phyloP scores from a whole-genome alignment of 2,329 filamentous ascomycete species.

The Sarocladiaceae sp. region DNA sequence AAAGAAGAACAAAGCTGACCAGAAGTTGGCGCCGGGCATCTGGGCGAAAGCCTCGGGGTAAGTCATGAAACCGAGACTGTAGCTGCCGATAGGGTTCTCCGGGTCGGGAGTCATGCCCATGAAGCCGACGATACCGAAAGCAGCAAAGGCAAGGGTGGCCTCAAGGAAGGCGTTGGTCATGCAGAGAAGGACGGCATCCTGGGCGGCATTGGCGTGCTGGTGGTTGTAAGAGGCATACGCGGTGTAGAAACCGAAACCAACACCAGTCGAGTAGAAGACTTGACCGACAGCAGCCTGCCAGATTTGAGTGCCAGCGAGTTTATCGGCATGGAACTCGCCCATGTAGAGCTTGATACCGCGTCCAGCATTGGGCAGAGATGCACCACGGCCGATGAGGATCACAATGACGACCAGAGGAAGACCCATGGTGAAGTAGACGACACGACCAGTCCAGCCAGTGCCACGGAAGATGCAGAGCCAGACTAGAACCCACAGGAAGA shows the following conservation, averaged over 20 bases:
- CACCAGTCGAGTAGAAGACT: slow-evolving; percentile 29
- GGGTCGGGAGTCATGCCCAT: slow-evolving; percentile 26
- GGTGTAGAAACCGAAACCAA: slow-evolving; percentile 52
- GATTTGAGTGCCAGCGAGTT: slow-evolving; percentile 30
- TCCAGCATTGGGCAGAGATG: slow-evolving; percentile 43
- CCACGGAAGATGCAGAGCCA: slow-evolving; percentile 52
- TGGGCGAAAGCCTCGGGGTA: slow-evolving; percentile 47
- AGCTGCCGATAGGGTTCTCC: slow-evolving; percentile 38
- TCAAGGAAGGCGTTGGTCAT: slow-evolving; percentile 49
- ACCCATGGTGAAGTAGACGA: slow-evolving; percentile 50
- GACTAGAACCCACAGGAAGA: slow-evolving; percentile 49
- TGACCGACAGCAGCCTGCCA: slow-evolving; percentile 53
- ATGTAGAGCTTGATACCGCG: slow-evolving; percentile 38
- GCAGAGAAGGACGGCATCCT: slow-evolving; percentile 51
- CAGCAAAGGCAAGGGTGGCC: slow-evolving; percentile 34
- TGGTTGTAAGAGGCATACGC: slow-evolving; percentile 52
- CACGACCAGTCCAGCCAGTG: slow-evolving; percentile 45
- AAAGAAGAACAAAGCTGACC: slow-evolving; percentile 49
- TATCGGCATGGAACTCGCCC: slow-evolving; percentile 32
- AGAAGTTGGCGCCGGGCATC: slow-evolving; percentile 53
- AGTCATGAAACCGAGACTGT: slow-evolving; percentile 50
- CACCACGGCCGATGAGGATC: slow-evolving; percentile 42
- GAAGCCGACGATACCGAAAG: slow-evolving; percentile 48
- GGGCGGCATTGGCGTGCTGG: slow-evolving; percentile 47
- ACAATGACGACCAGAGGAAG: slow-evolving; percentile 46